A percentile compares a stretch with the other conserved stretches of the same genome.
Conservation (phyloP, 2,329 filamentous ascomycete species). For the Xylariales sp. region DNA sequence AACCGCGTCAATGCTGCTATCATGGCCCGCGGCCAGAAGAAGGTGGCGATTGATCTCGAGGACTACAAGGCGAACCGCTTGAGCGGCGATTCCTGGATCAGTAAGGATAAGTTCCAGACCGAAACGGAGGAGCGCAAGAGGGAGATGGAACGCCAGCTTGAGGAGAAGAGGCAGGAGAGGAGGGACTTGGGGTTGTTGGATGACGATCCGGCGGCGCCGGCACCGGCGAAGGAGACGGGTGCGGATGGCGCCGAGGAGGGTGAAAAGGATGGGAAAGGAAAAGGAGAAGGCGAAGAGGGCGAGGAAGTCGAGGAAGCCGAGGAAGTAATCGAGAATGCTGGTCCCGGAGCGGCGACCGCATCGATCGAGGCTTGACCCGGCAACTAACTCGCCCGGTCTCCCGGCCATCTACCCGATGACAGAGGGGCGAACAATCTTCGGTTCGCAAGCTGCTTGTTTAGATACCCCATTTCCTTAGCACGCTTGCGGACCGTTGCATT, state of each 20-base stretch:
- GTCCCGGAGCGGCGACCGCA: neutral
- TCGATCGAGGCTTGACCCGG: neutral
- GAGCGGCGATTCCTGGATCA: constrained; percentile 41
- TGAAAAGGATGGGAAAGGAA: constrained; percentile 34
- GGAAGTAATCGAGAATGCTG: constrained; percentile 1
- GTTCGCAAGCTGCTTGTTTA: constrained; percentile 17
- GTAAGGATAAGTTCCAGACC: constrained; percentile 50
- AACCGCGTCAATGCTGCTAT: constrained; percentile 60
- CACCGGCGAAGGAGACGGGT: constrained; percentile 37
- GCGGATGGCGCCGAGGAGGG: constrained; percentile 40
- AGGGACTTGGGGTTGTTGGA: constrained; percentile 27
- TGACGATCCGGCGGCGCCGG: constrained; percentile 34
- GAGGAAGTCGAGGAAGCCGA: constrained; percentile 1
- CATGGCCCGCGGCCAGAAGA: constrained; percentile 48
- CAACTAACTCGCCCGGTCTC: neutral
- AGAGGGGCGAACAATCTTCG: constrained; percentile 9
- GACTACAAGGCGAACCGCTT: constrained; percentile 51
- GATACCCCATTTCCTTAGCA: constrained; percentile 22
- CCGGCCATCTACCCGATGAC: neutral
- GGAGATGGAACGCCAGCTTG: constrained; percentile 40
- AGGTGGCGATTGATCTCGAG: constrained; percentile 53
- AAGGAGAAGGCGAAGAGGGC: constrained; percentile 31
- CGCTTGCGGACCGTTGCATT: constrained; percentile 3
- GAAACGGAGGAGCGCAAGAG: constrained; percentile 40
- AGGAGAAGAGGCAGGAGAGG: constrained; percentile 38